Conservation (phyloP, 2,329 filamentous ascomycete species). For the Fusarium annulatum region DNA sequence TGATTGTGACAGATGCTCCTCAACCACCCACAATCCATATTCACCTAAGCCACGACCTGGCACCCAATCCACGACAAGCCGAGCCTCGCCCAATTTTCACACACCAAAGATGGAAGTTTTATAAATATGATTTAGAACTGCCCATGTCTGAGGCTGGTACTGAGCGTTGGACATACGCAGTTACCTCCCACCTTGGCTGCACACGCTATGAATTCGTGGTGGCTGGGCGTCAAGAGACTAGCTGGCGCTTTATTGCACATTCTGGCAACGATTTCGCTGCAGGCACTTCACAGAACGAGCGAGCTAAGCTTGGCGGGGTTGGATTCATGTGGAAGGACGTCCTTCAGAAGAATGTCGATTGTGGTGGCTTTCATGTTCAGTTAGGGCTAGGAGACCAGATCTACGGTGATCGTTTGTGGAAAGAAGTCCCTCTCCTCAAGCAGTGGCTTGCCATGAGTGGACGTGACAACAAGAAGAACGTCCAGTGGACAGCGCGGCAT, state of each 20-base stretch:
- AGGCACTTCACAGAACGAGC: conserved; percentile 86
- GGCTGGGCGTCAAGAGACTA: conserved; percentile 87
- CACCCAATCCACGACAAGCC: conserved; percentile 90
- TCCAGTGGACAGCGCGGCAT: conserved; percentile 91
- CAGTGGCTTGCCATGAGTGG: conserved; percentile 96
- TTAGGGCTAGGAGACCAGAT: conserved; percentile 94
- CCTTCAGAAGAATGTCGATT: conserved; percentile 95
- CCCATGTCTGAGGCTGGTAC: conserved; percentile 85
- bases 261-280: conserved; percentile 96
- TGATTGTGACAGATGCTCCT: conserved; percentile 89
- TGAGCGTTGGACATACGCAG: conserved; percentile 95
- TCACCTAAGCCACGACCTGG: conserved; percentile 89
- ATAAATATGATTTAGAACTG: conserved; percentile 91
- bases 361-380: conserved; percentile 94
- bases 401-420: conserved; percentile 95
- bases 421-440: conserved; percentile 90
- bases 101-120: conserved; percentile 95
- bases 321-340: conserved; percentile 99
- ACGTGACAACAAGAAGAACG: conserved; percentile 90
- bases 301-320: conserved; percentile 85
- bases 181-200: conserved; percentile 95
- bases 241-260: conserved; percentile 95
- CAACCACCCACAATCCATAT: conserved; percentile 97
- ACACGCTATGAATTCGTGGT: conserved; percentile 98
- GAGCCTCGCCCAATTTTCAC: conserved; percentile 84